phyloP scores from a whole-genome alignment of 768 basidiomycete genomes.

The Agaricus subrufescens region DNA sequence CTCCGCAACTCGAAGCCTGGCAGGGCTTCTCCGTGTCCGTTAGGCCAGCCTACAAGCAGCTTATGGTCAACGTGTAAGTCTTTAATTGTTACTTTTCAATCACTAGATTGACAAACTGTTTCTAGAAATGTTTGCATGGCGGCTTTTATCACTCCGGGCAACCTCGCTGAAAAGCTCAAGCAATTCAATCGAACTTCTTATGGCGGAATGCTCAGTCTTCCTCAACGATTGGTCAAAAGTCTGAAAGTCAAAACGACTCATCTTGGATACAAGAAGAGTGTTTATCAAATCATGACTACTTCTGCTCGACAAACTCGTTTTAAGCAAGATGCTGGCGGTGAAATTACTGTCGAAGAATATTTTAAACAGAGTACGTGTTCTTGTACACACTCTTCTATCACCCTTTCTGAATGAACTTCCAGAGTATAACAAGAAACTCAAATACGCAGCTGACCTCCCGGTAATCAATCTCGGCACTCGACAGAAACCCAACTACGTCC shows the following conservation, averaged over 20 bases:
- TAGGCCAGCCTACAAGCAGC: slow-evolving; percentile 37
- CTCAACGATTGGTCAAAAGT: slow-evolving; percentile 40
- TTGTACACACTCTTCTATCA: neutral
- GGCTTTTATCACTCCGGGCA: slow-evolving; percentile 51
- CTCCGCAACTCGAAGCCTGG: slow-evolving; percentile 26
- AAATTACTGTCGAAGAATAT: slow-evolving; percentile 55
- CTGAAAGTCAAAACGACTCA: slow-evolving; percentile 55
- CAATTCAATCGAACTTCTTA: slow-evolving; percentile 34
- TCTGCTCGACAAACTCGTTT: slow-evolving; percentile 17
- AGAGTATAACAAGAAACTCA: slow-evolving; percentile 55
- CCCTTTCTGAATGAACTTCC: neutral
- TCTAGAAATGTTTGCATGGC: slow-evolving; percentile 48
- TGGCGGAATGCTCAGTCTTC: slow-evolving; percentile 40
- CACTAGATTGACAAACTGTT: neutral
- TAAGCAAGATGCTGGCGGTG: slow-evolving; percentile 26
- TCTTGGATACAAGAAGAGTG: slow-evolving; percentile 47
- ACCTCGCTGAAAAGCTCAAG: slow-evolving; percentile 51
- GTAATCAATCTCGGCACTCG: slow-evolving; percentile 40
- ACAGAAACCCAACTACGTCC: slow-evolving; percentile 34
- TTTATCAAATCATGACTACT: slow-evolving; percentile 12
- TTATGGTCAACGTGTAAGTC: slow-evolving; percentile 46
- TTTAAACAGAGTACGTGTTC: slow-evolving; percentile 48
- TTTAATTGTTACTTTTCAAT: neutral
- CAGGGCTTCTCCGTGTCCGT: slow-evolving; percentile 45
- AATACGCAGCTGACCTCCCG: slow-evolving; percentile 34